phyloP scores from a whole-genome alignment of 148 eudicot species.

The Rhododendron mucronatum region DNA sequence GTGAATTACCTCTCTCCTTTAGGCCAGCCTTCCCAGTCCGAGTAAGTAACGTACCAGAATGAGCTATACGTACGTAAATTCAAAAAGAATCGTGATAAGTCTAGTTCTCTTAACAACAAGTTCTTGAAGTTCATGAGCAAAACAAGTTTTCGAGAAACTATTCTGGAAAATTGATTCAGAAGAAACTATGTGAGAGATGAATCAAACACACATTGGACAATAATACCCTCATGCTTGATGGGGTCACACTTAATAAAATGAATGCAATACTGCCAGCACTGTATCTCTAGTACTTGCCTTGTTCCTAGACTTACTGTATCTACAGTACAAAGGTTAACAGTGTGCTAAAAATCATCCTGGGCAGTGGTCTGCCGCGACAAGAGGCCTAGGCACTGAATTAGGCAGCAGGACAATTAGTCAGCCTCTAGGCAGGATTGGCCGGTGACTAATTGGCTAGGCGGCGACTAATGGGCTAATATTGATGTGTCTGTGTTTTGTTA shows the following conservation, averaged over 20 bases:
- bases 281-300: not conserved
- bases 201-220: not conserved
- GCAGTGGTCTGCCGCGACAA: not conserved
- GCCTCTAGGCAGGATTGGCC: no score
- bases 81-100: not conserved
- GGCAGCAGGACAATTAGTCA: not conserved
- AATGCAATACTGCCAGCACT: not conserved
- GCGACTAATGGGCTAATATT: not conserved
- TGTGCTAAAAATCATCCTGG: not conserved
- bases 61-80: not conserved
- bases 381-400: not conserved
- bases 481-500: not conserved
- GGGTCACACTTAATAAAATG: not conserved
- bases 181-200: not conserved
- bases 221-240: not conserved
- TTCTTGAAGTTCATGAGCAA: not conserved
- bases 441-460: not conserved
- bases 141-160: not conserved
- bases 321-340: not conserved
- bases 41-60: slow-evolving; percentile 38
- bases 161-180: not conserved
- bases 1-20: slow-evolving; percentile 46
- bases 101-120: not conserved
- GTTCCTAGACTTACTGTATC: not conserved
- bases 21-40: slow-evolving; percentile 62